A percentile compares a stretch with the other conserved stretches of the same genome.
Conservation (phyloP, 2,329 filamentous ascomycete genomes). For the Penicillium occitanis region DNA sequence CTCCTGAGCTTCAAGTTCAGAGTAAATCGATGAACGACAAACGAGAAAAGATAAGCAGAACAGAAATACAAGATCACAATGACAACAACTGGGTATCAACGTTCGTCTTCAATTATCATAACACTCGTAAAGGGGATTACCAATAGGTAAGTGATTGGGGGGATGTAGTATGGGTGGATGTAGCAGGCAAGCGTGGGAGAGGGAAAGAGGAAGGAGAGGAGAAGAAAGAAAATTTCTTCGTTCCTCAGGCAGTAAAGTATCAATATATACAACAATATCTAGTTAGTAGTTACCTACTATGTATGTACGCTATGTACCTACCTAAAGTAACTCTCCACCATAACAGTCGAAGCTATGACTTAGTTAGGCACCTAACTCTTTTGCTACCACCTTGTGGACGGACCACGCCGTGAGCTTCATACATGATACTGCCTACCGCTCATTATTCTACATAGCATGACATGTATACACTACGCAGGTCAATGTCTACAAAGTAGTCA, state of each 20-base stretch:
- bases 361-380: constrained; percentile 4
- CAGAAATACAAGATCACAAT: constrained; percentile 15
- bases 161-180: not conserved
- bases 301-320: not conserved
- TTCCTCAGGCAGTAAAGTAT: constrained; percentile 19
- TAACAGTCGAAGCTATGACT: constrained; percentile 2
- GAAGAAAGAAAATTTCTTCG: constrained; percentile 6
- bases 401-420: not conserved
- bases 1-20: constrained; percentile 7
- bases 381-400: not conserved
- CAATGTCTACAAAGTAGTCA: not conserved
- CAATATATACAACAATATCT: constrained; percentile 6
- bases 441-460: not conserved
- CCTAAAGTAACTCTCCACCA: constrained; percentile 4
- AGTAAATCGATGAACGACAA: not conserved
- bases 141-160: not conserved
- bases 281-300: too few species aligned
- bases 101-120: constrained; percentile 16
- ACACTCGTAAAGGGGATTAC: constrained; percentile 14
- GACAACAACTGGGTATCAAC: constrained; percentile 16
- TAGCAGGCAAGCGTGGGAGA: not conserved
- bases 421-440: not conserved
- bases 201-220: not conserved
- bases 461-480: not conserved
- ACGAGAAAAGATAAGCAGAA: not conserved